Conservation (phyloP, 2,329 filamentous ascomycete species). For the Cercospora berteroae region DNA sequence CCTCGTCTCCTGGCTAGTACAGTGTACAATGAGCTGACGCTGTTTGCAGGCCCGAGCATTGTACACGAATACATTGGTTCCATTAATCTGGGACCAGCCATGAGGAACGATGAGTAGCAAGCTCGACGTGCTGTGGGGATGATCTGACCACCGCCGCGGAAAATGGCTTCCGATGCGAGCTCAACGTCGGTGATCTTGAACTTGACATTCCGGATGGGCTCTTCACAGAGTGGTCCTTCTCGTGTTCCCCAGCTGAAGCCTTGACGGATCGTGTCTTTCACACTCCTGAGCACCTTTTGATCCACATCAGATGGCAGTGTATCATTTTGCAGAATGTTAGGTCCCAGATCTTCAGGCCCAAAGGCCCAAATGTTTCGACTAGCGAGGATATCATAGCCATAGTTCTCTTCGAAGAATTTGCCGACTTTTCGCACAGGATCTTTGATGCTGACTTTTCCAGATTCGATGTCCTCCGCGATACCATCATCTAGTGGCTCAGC, state of each 20-base stretch:
- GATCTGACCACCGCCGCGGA: conserved; percentile 92
- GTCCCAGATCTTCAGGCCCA: conserved; percentile 88
- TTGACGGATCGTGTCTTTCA: conserved; percentile 89
- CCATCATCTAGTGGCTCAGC: conserved; percentile 94
- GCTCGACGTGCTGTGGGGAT: conserved; percentile 91
- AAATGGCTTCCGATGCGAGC: conserved; percentile 86
- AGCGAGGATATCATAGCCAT: conserved; percentile 94
- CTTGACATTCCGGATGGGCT: conserved; percentile 96
- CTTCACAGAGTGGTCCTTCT: conserved; percentile 95
- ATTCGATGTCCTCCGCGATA: conserved; percentile 92
- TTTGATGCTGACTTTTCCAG: conserved; percentile 82
- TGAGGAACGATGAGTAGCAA: conserved; percentile 93
- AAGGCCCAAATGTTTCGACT: conserved; percentile 98
- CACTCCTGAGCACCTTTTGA: conserved; percentile 81
- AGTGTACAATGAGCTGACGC: conserved; percentile 85
- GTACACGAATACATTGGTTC: conserved; percentile 91
- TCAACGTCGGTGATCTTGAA: conserved; percentile 93
- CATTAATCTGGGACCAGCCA: conserved; percentile 95
- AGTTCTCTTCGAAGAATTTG: conserved; percentile 95
- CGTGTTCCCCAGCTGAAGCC: conserved; percentile 95
- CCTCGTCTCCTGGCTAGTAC: conserved; percentile 83
- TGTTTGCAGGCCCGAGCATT: conserved; percentile 88
- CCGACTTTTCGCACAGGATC: conserved; percentile 91
- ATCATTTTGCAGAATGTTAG: conserved; percentile 95
- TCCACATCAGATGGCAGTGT: conserved; percentile 93